Percentiles rank a stretch among this genome's conserved stretches.
Conservation (phyloP, 2,329 filamentous ascomycete species). For the Aspergillus glaucus region DNA sequence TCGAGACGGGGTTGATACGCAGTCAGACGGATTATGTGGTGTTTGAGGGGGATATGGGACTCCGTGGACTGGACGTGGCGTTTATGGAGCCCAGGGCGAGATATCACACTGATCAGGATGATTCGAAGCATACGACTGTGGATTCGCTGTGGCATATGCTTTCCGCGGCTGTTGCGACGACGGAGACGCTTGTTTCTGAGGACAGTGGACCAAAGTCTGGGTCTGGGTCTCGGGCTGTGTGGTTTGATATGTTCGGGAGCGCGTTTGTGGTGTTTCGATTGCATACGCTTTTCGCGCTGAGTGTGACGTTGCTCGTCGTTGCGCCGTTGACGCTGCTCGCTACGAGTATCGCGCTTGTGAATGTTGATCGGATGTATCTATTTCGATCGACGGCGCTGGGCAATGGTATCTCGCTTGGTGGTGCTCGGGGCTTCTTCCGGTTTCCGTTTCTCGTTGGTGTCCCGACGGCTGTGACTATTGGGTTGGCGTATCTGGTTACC, state of each 20-base stretch:
- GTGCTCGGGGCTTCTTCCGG: constrained; percentile 75
- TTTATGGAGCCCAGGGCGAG: constrained; percentile 80
- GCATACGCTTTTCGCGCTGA: constrained; percentile 80
- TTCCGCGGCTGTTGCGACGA: constrained; percentile 70
- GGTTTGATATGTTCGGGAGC: constrained; percentile 87
- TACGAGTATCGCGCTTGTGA: constrained; percentile 62
- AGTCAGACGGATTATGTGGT: constrained; percentile 88
- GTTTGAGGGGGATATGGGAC: constrained; percentile 68
- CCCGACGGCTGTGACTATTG: constrained; percentile 62
- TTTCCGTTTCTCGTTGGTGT: constrained; percentile 70
- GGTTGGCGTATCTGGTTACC: constrained; percentile 65
- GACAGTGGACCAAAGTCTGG: constrained; percentile 61
- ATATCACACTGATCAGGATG: constrained; percentile 90
- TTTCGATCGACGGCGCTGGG: constrained; percentile 63
- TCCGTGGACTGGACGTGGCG: constrained; percentile 84
- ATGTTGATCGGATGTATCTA: constrained; percentile 78
- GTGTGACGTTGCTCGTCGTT: constrained; percentile 73
- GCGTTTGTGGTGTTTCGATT: constrained; percentile 73
- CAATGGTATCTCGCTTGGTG: constrained; percentile 60
- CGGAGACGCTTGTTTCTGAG: constrained; percentile 63
- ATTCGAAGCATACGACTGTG: constrained; percentile 63
- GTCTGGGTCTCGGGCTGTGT: constrained; percentile 65
- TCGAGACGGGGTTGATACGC: constrained; percentile 67
- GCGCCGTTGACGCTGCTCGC: constrained; percentile 67
- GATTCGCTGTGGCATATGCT: constrained; percentile 90